Evolutionary conservation across 352 stramenopile genomes (phyloP).

Genomic region (Globisporangium spinosum): DNA sequence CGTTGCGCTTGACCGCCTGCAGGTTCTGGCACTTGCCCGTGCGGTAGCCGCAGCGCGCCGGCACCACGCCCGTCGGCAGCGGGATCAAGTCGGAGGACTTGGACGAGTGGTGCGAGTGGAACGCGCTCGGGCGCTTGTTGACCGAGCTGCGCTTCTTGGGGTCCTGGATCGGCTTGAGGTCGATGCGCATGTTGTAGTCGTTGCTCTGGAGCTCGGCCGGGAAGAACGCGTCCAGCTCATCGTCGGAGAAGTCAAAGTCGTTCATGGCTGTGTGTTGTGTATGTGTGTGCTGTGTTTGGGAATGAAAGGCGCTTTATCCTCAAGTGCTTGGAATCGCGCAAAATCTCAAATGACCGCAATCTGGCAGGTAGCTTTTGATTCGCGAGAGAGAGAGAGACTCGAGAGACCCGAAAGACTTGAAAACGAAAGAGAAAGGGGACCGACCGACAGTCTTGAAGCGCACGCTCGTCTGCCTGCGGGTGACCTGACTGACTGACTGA

Average conservation of each 20-base stretch:
- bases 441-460: not conserved
- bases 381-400: not conserved
- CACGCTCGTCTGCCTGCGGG: not conserved
- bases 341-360: constrained; percentile 28
- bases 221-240: constrained; percentile 33
- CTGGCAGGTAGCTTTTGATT: not conserved
- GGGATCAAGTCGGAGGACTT: constrained; percentile 20
- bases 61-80: constrained; percentile 23
- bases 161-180: constrained; percentile 26
- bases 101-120: constrained; percentile 11
- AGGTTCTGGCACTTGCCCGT: constrained; percentile 82
- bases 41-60: constrained; percentile 67
- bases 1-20: constrained; percentile 77
- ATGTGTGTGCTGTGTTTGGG: not conserved
- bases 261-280: constrained; percentile 21
- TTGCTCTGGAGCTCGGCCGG: constrained; percentile 5
- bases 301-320: not conserved
- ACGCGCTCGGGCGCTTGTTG: constrained; percentile 11
- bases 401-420: not conserved
- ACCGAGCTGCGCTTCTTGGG: constrained; percentile 13
- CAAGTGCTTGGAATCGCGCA: constrained; percentile 10
- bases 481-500: not conserved
- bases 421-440: not conserved
- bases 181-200: constrained; percentile 30
- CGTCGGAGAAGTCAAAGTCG: constrained; percentile 24